These are phyloP conservation scores for Beauveria australis DNA, from an alignment of 2,329 filamentous ascomycete genomes.

Conservation along the genomic window DNA sequence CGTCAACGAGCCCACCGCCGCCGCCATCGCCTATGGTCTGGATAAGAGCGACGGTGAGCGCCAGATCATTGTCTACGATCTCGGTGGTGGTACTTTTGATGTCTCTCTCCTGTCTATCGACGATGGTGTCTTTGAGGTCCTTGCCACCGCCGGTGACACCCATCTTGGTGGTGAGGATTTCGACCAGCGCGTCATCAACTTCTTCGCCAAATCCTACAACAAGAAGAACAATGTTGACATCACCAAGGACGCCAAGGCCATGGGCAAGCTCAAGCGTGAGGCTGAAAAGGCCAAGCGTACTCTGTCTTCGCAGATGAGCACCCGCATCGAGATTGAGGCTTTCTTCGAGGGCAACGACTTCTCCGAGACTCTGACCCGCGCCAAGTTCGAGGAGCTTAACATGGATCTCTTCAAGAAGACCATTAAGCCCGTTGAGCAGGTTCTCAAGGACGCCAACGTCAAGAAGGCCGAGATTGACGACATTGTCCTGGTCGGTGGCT, in stretches of 20 bases:
- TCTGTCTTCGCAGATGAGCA: constrained; percentile 87
- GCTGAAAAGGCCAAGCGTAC: constrained; percentile 99
- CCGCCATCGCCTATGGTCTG: constrained; percentile 88
- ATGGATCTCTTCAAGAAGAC: constrained; percentile 99
- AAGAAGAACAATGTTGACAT: constrained; percentile 94
- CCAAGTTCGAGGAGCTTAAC: constrained; percentile 99
- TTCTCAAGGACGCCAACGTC: constrained; percentile 95
- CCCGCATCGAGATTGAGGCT: constrained; percentile 91
- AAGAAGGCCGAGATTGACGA: constrained; percentile 94
- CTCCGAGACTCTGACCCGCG: constrained; percentile 94
- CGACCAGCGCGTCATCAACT: constrained; percentile 92
- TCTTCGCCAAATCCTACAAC: constrained; percentile 97
- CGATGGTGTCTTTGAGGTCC: constrained; percentile 86
- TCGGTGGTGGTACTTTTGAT: constrained; percentile 92
- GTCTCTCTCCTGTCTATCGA: constrained; percentile 88
- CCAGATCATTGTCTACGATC: constrained; percentile 89
- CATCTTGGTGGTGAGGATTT: constrained; percentile 98
- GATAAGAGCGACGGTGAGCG: constrained; percentile 78
- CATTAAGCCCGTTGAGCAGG: constrained; percentile 96
- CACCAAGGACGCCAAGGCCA: constrained; percentile 90
- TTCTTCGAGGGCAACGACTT: constrained; percentile 97
- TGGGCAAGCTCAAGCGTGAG: constrained; percentile 99
- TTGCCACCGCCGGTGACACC: constrained; percentile 92
- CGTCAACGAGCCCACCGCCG: constrained; percentile 93
- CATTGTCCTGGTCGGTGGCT: constrained; percentile 96